These are phyloP conservation scores for Epichloe gansuensis DNA, from an alignment of 2,329 filamentous ascomycete genomes.

Conservation along the genomic window DNA sequence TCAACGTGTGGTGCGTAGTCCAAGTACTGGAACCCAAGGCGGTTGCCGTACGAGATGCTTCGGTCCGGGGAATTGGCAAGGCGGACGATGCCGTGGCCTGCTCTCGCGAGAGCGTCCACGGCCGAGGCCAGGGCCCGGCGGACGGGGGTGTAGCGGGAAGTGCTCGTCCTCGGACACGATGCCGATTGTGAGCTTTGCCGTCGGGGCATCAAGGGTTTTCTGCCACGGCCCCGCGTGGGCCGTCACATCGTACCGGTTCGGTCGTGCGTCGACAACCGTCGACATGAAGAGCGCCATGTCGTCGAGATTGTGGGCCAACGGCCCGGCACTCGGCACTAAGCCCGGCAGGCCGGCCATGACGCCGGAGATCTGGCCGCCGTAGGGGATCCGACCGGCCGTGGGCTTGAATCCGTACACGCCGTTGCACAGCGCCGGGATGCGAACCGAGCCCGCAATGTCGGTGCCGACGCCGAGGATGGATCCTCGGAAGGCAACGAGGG, in stretches of 20 bases:
- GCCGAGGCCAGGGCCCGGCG: constrained; percentile 30
- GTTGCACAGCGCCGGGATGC: constrained; percentile 39
- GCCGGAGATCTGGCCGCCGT: constrained; percentile 13
- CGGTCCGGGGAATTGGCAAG: constrained; percentile 15
- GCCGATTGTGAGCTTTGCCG: constrained; percentile 30
- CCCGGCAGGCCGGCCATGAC: background rate
- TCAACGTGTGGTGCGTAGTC: background rate
- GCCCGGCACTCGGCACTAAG: constrained; percentile 28
- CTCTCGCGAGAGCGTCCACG: constrained; percentile 22
- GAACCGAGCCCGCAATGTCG: constrained; percentile 33
- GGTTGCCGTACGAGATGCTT: constrained; percentile 2
- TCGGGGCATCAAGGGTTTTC: constrained; percentile 9
- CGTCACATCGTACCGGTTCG: constrained; percentile 33
- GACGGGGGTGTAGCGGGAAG: constrained; percentile 39
- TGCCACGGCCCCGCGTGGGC: constrained; percentile 35
- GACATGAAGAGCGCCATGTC: constrained; percentile 18
- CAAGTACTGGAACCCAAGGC: constrained; percentile 6
- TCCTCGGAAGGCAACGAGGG: constrained; percentile 13
- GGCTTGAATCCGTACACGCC: constrained; percentile 45
- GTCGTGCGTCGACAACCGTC: constrained; percentile 24
- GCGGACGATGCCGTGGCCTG: constrained; percentile 32
- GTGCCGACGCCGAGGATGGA: constrained; percentile 14
- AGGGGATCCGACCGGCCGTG: constrained; percentile 44
- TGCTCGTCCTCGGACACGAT: constrained; percentile 33
- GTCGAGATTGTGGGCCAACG: constrained; percentile 27